Evolutionary conservation across 2,329 filamentous ascomycete genomes (phyloP).

Genomic region (Apiospora rasikravindrae): DNA sequence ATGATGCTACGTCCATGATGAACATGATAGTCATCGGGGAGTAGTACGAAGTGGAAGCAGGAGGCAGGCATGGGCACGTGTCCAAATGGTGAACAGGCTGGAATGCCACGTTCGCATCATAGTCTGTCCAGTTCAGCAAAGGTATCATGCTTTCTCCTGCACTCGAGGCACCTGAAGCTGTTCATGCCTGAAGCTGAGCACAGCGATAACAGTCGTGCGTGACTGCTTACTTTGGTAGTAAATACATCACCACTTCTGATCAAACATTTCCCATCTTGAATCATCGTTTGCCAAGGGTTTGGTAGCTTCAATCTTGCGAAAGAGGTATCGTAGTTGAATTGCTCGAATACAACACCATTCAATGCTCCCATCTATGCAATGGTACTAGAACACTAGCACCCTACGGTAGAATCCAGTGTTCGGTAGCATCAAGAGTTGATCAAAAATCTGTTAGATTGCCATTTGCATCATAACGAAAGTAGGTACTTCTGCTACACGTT

Average conservation of each 20-base stretch:
- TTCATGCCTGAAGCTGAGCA: conserved; percentile 2
- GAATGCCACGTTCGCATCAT: conserved; percentile 12
- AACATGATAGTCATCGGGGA: background rate
- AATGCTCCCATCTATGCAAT: too few species aligned
- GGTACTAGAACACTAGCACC: too few species aligned
- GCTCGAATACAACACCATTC: too few species aligned
- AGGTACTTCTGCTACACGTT: too few species aligned
- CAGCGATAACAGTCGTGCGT: background rate
- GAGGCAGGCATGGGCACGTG: background rate
- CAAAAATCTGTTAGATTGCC: too few species aligned
- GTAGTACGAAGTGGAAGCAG: background rate
- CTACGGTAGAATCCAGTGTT: too few species aligned
- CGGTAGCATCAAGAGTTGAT: too few species aligned
- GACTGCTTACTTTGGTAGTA: conserved; percentile 6
- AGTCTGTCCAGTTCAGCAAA: background rate
- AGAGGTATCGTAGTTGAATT: too few species aligned
- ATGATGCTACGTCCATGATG: background rate
- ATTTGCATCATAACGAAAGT: too few species aligned
- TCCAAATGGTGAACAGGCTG: conserved; percentile 13
- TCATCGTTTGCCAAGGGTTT: background rate
- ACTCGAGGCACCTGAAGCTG: conserved; percentile 2
- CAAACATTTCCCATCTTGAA: background rate
- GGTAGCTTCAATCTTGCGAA: too few species aligned
- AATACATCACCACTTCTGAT: conserved; percentile 7
- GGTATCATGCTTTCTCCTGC: conserved; percentile 18